Base-by-base conservation (phyloP, 768 basidiomycete species). In the Ramaria sp. region DNA sequence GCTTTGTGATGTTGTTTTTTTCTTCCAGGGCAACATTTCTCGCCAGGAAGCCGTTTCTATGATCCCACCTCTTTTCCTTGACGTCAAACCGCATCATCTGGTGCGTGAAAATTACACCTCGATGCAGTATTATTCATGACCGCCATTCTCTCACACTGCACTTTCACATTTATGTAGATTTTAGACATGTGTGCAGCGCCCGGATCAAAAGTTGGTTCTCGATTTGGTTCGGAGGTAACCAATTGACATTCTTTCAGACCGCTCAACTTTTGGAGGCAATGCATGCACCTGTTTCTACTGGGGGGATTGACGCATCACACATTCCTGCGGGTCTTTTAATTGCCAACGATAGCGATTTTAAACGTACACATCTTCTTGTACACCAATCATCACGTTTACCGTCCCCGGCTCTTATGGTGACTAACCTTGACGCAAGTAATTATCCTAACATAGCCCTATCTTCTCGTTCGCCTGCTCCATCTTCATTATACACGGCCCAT, bases 161-260 rank as follows among this genome's bases (percentile, higher is more conserved):
- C 15, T 59, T 51, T 34, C 45, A 11, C 46, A 34, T 22, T 50
- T 33, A 12, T 54, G n/a, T 41, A 88, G 82, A 87, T 91, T 19
- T 83, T 98, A 64, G 96, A 99, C 69, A 92, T 95, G 90, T 99
- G 96, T 67, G 96, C 96, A 17, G 95, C 96, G 1, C 96, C 96
- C 0, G 96, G 96, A 5, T 96, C 93, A 22, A 99, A 99, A 75
- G 90, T 88, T 55, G 24, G 27, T 33, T 52, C 34, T 37, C 9
- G 45, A 3, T 47, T 10, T 20, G 45, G 7, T 13, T 20, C 1
- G 50, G 45, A 15, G 52, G 46, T 0, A 30, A 33, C 24, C 19
- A 33, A 4, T 49, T 49, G n/a, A 24, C 27, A 3, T 33, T 9
- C 7, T 5, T 49, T 33, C 24, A 91, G 87, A 96, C 95, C 7